These are phyloP conservation scores for Didymosphaeria variabile DNA, from an alignment of 2,329 filamentous ascomycete genomes.

Conservation along the genomic window DNA sequence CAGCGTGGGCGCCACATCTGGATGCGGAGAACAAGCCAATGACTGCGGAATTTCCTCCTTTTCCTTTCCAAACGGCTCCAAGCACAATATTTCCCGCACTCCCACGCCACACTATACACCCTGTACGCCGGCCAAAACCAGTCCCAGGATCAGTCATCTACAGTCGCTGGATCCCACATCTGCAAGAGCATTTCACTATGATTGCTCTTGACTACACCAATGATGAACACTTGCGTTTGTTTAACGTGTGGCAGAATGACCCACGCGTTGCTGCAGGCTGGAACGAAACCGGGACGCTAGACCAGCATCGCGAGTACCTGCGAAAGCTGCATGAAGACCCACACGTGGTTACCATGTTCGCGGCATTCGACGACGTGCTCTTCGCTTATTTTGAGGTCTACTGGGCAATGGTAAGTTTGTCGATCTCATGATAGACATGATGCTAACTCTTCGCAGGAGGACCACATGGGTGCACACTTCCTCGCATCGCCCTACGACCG, in stretches of 20 bases:
- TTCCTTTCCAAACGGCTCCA: constrained; percentile 56
- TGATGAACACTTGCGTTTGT: constrained; percentile 71
- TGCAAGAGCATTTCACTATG: constrained; percentile 80
- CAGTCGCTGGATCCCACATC: constrained; percentile 79
- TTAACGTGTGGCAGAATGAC: constrained; percentile 85
- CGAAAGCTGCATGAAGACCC: constrained; percentile 73
- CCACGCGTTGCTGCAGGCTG: constrained; percentile 81
- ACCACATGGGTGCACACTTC: constrained; percentile 68
- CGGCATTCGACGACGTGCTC: constrained; percentile 72
- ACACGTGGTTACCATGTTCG: constrained; percentile 75
- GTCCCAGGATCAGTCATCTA: constrained; percentile 75
- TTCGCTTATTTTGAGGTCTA: constrained; percentile 86
- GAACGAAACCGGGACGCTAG: constrained; percentile 80
- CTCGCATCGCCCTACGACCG: constrained; percentile 65
- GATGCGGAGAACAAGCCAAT: constrained; percentile 50
- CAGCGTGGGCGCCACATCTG: constrained; percentile 50
- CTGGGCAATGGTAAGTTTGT: constrained; percentile 69
- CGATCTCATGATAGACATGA: neutral
- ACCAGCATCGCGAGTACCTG: constrained; percentile 78
- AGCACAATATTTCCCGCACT: constrained; percentile 59
- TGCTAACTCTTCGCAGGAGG: constrained; percentile 56
- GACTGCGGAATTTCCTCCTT: constrained; percentile 50
- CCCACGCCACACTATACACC: constrained; percentile 71
- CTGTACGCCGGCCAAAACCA: constrained; percentile 76
- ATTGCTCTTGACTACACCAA: constrained; percentile 74